phyloP scores from a whole-genome alignment of 345 rosid genomes.

The Aethionema arabicum region DNA sequence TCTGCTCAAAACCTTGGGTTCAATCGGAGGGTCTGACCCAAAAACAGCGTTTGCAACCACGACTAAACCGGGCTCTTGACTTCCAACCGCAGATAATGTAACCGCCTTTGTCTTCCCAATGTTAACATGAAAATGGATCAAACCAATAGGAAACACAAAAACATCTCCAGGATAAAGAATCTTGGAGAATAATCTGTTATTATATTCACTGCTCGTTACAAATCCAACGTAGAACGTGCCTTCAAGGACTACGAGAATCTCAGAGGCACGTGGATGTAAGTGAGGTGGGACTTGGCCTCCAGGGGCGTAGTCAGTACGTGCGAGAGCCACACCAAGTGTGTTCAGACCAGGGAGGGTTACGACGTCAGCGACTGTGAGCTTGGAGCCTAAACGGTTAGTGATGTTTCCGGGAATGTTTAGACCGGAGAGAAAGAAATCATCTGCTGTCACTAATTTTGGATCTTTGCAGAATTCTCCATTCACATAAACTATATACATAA shows the following conservation, averaged over 20 bases:
- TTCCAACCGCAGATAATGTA: neutral
- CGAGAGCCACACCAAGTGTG: constrained; percentile 34
- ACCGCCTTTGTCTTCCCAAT: constrained; percentile 25
- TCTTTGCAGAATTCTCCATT: constrained; percentile 39
- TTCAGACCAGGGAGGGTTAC: constrained; percentile 21
- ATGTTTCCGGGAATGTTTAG: constrained; percentile 28
- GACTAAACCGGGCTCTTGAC: constrained; percentile 11
- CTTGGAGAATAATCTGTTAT: constrained; percentile 31
- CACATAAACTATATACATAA: constrained; percentile 38
- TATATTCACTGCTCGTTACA: constrained; percentile 29
- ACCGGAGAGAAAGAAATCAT: constrained; percentile 32
- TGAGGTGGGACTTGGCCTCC: constrained; percentile 41
- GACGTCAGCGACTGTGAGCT: neutral
- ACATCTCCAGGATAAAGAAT: constrained; percentile 35
- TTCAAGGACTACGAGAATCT: constrained; percentile 25
- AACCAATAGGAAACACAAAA: constrained; percentile 29
- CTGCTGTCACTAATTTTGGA: constrained; percentile 22
- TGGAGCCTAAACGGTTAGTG: neutral
- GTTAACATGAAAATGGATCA: constrained; percentile 39
- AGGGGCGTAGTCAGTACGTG: constrained; percentile 31
- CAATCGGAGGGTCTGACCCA: constrained; percentile 30
- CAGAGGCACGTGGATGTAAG: constrained; percentile 35
- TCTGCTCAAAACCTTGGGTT: constrained; percentile 31
- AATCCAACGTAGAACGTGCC: constrained; percentile 40
- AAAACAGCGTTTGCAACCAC: constrained; percentile 25